phyloP scores from a whole-genome alignment of 805 yeast species.

The Jamesozyma spencerorum region DNA sequence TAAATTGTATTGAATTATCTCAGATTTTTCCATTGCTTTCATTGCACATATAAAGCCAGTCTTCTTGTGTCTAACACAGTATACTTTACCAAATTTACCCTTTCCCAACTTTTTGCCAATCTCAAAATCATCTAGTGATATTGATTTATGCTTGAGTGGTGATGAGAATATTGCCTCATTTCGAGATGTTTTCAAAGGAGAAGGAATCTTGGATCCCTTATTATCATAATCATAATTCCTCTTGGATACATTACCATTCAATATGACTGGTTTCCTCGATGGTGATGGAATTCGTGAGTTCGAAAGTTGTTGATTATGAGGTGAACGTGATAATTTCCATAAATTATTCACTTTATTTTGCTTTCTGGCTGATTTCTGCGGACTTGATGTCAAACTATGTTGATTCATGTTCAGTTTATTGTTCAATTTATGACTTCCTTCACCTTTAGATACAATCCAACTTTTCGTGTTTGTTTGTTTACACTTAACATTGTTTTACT shows the following conservation, averaged over 20 bases:
- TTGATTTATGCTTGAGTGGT: constrained; percentile 5
- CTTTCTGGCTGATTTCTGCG: not conserved
- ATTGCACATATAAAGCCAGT: constrained; percentile 81
- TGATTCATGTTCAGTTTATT: too few relatives aligned
- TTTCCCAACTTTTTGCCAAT: constrained; percentile 82
- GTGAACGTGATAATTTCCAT: constrained; percentile 11
- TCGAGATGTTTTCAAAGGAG: constrained; percentile 2
- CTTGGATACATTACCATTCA: not conserved
- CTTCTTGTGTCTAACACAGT: constrained; percentile 68
- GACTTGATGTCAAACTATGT: not conserved
- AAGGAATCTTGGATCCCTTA: constrained; percentile 6
- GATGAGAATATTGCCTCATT: not conserved
- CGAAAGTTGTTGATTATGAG: not conserved
- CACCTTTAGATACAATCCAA: too few relatives aligned
- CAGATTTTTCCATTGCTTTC: constrained; percentile 82
- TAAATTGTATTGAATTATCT: constrained; percentile 61
- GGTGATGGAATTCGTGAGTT: constrained; percentile 3
- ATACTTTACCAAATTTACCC: constrained; percentile 90
- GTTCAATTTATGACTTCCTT: too few relatives aligned
- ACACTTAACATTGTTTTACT: too few relatives aligned
- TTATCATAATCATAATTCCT: not conserved
- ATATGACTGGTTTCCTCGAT: not conserved
- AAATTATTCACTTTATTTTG: constrained; percentile 4
- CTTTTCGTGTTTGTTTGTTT: too few relatives aligned
- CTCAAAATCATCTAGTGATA: constrained; percentile 53